Evolutionary conservation across 805 yeast species (phyloP), one percentile per base, ranked within the genome.

Genomic region (Kodamaea laetipori): DNA sequence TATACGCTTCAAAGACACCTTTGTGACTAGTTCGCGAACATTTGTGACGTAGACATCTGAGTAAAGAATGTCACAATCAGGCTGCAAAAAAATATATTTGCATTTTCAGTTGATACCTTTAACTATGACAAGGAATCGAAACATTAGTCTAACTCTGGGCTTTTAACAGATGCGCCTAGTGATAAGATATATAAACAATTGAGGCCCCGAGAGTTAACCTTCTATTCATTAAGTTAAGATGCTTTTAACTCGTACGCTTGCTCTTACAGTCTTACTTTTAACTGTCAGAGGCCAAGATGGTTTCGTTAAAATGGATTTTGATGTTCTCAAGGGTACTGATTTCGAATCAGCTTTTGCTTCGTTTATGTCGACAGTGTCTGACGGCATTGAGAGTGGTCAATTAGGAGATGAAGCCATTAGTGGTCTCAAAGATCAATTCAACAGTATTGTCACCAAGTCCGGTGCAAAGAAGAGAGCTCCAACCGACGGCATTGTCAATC

Each of bases 271-370:
- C n/a, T 36, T 41, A 12, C 17, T 39, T 27, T 37, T 41, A 12
- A 32, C 40, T 25, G 30, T 38, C 23, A 24, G 38, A 2, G 55
- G 53, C 18, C 34, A 42, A 15, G 59, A 56, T 40, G 61, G 61
- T 4, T 55, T 53, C 40, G 49, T 48, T 30, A 53, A 56, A 39
- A 27, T 58, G 27, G 58, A 58, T 41, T 61, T 61, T 41, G 55
- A 56, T 42, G 57, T 61, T 21, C 46, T 56, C 41, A 49, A 50
- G 15, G 65, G 65, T n/a, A 19, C 28, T 11, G 49, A 50, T 10
- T 46, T 58, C 21, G 27, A 44, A 10, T 47, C 48, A 11, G 63
- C 60, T n/a, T 40, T 58, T 23, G 13, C 43, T 18, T 38, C 49
- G 27, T 49, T 51, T 38, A 21, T 54, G 16, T 42, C 47, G 10